A percentile compares a stretch with the other conserved stretches of the same genome.
Evolutionary conservation across 345 rosid species (phyloP).

Genomic region (Populus pruinosa): DNA sequence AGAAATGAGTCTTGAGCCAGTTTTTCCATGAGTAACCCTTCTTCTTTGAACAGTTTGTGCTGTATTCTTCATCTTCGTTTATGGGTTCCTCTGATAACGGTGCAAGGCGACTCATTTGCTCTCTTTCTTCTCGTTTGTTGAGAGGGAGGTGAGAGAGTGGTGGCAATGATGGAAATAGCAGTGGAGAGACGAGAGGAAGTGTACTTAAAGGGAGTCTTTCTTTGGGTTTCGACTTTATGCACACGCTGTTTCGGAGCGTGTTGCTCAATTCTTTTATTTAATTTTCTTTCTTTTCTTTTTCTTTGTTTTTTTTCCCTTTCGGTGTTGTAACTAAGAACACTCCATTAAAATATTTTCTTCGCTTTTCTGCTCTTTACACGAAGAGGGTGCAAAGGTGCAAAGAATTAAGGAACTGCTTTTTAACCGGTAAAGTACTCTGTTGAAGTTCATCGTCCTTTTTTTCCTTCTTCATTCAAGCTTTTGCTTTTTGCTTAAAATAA

Average conservation of each 20-base stretch:
- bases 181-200: constrained; percentile 6
- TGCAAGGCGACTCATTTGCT: constrained; percentile 63
- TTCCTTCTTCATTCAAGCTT: too few relatives aligned
- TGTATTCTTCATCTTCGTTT: constrained; percentile 39
- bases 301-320: background rate
- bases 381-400: too few relatives aligned
- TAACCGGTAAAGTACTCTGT: too few relatives aligned
- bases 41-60: constrained; percentile 35
- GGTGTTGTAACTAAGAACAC: background rate
- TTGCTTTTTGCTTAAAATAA: too few relatives aligned
- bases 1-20: constrained; percentile 67
- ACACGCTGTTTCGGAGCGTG: constrained; percentile 39
- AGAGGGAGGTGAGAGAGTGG: background rate
- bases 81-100: constrained; percentile 76
- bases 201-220: constrained; percentile 15
- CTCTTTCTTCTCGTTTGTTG: background rate
- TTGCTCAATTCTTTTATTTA: background rate
- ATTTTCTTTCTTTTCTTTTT: background rate
- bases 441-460: too few relatives aligned
- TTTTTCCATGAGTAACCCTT: constrained; percentile 51
- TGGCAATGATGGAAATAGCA: background rate
- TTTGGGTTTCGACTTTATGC: constrained; percentile 12
- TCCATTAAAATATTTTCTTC: too few relatives aligned
- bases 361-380: too few relatives aligned
- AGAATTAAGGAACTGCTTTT: too few relatives aligned